Base-by-base conservation (phyloP, 305 asterid species). In the Coffea humblotiana region DNA sequence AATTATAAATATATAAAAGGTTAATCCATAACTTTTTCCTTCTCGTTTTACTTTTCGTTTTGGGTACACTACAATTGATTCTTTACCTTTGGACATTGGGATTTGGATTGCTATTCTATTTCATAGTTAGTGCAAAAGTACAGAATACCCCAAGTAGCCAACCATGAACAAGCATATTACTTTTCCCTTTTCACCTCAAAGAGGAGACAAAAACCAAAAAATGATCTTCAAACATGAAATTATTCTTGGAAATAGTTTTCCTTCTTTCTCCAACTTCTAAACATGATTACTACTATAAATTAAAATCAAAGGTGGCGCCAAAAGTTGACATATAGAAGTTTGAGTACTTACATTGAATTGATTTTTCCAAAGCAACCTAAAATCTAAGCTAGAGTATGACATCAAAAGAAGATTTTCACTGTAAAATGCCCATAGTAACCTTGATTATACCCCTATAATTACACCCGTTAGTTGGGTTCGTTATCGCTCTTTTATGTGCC, bases 401-500 rank as follows among this genome's bases (percentile, higher is more conserved):
- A 51, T 51, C 2, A 23, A 71, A 72, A 56, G 37, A 60, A 13
- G 25, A 23, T 12, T 1, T 40, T 6, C 12, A 8, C 7, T 4
- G 18, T 35, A 0, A 3, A 68, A 9, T 75, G 3, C 73, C 83
- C 14, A 73, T 61, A 82, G 69, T 10, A 60, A 69, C 77, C 77
- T 18, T 9, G 4, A 2, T 0, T 8, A 56, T 32, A 10, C 15
- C 6, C 23, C 13, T 4, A 63, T 21, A 65, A 8, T 35, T 64
- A 27, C 81, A 16, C 27, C 14, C 71, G 79, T 77, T 78, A 70
- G 84, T 80, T 78, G 84, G 83, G 81, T 81, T 85, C 83, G 85
- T 83, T 78, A 75, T 78, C 58, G 40, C 52, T 43, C 67, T 21
- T 70, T 78, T 56, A 32, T 47, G 45, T 29, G 77, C 25, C 70